phyloP scores from a whole-genome alignment of 192 early-diverging fungal species.

The Lobulomyces angularis region DNA sequence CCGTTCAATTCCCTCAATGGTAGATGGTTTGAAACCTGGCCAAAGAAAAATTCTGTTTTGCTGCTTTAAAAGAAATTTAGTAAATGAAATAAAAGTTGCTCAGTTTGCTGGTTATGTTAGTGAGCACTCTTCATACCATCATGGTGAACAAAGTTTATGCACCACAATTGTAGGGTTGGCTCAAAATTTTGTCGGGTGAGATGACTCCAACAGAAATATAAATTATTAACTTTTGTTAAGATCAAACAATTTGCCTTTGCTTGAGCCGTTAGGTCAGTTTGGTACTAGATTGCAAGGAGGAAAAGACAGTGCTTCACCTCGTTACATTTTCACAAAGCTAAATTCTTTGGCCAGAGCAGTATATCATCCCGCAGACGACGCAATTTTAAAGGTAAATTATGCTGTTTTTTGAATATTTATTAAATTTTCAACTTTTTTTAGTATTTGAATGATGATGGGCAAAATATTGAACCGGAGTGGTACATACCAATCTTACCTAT shows the following conservation, averaged over 20 bases:
- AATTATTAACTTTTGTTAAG: too few species aligned
- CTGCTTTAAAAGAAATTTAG: slow-evolving; percentile 70
- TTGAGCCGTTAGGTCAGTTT: slow-evolving; percentile 81
- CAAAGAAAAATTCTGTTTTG: slow-evolving; percentile 90
- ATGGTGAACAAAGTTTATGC: slow-evolving; percentile 75
- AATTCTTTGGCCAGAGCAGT: slow-evolving; percentile 58
- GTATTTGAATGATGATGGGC: slow-evolving; percentile 79
- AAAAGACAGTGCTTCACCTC: slow-evolving; percentile 88
- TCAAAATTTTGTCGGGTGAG: slow-evolving; percentile 88
- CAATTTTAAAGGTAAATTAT: slow-evolving; percentile 65
- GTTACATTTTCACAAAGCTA: slow-evolving; percentile 87
- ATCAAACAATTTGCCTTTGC: slow-evolving; percentile 82
- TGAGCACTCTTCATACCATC: slow-evolving; percentile 86
- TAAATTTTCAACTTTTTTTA: too few species aligned
- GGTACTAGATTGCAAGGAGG: slow-evolving; percentile 83
- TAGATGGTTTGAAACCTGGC: slow-evolving; percentile 94
- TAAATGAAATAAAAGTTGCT: slow-evolving; percentile 70
- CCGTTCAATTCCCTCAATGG: slow-evolving; percentile 83
- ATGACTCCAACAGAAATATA: too few species aligned
- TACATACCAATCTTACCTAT: slow-evolving; percentile 87
- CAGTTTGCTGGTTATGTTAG: slow-evolving; percentile 80
- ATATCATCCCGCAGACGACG: slow-evolving; percentile 72
- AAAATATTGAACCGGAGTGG: slow-evolving; percentile 88
- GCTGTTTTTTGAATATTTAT: too few species aligned
- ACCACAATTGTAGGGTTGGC: slow-evolving; percentile 86